Evolutionary conservation across 192 early-diverging fungal species (phyloP).

Genomic region (Coemansia sp.): DNA sequence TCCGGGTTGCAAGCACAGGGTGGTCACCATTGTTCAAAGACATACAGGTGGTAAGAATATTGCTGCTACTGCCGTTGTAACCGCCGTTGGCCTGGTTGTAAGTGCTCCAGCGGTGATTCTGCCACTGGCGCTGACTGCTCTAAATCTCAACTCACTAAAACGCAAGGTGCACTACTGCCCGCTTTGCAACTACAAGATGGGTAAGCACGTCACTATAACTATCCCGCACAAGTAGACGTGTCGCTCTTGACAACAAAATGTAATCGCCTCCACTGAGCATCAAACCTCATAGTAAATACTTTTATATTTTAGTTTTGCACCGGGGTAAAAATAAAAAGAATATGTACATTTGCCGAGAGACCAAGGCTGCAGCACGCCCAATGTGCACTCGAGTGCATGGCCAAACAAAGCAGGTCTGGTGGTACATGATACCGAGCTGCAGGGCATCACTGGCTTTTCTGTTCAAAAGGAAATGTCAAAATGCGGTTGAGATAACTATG

Average conservation of each 20-base stretch:
- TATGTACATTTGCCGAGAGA: neutral
- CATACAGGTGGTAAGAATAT: conserved; percentile 46
- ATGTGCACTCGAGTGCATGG: neutral
- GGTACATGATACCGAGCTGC: neutral
- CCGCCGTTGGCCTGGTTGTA: conserved; percentile 36
- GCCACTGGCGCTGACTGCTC: conserved; percentile 43
- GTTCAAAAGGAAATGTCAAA: no score
- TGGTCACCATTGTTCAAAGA: conserved; percentile 40
- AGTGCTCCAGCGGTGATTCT: conserved; percentile 39
- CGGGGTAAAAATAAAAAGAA: neutral
- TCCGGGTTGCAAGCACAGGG: conserved; percentile 26
- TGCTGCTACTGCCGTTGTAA: conserved; percentile 35
- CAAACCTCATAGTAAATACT: neutral
- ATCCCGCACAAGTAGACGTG: conserved; percentile 27
- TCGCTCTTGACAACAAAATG: neutral
- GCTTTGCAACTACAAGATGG: conserved; percentile 46
- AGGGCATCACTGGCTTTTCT: neutral
- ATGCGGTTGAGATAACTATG: neutral
- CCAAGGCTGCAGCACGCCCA: neutral
- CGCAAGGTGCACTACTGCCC: conserved; percentile 48
- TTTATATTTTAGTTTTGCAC: neutral
- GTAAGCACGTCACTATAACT: conserved; percentile 44
- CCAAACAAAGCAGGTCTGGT: neutral
- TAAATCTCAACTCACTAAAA: conserved; percentile 42
- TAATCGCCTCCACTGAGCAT: neutral